Evolutionary conservation across 768 basidiomycete species (phyloP).

Genomic region (Kwoniella botswanensis): DNA sequence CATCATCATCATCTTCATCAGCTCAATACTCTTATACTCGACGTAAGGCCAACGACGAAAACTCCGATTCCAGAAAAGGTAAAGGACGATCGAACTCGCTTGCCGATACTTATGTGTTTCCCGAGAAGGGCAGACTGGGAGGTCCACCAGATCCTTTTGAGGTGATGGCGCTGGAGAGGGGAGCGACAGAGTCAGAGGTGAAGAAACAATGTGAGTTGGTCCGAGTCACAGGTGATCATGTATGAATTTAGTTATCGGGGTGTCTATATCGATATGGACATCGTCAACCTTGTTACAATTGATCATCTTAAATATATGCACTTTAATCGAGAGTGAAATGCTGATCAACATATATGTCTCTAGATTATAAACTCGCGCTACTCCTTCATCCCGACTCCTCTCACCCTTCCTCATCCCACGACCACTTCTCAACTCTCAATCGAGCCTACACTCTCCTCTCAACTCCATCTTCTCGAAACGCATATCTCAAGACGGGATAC

Average conservation of each 20-base stretch:
- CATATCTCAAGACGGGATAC: slow-evolving; percentile 49
- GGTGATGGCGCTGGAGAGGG: slow-evolving; percentile 46
- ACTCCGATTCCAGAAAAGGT: slow-evolving; percentile 24
- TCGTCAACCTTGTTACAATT: too few relatives aligned
- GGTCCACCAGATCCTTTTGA: slow-evolving; percentile 52
- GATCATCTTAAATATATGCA: background rate
- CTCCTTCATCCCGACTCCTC: slow-evolving; percentile 56
- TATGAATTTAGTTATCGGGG: too few relatives aligned
- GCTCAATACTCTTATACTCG: slow-evolving; percentile 5
- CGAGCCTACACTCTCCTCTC: slow-evolving; percentile 54
- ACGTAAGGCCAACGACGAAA: background rate
- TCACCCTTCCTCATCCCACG: slow-evolving; percentile 50
- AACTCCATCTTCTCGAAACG: slow-evolving; percentile 31
- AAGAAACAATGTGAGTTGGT: slow-evolving; percentile 50
- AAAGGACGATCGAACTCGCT: slow-evolving; percentile 19
- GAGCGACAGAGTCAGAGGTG: slow-evolving; percentile 41
- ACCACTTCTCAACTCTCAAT: slow-evolving; percentile 49
- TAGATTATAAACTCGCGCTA: slow-evolving; percentile 56
- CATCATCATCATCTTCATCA: slow-evolving; percentile 1
- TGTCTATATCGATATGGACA: too few relatives aligned
- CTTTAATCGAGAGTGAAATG: background rate
- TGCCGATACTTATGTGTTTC: slow-evolving; percentile 38
- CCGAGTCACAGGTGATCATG: too few relatives aligned
- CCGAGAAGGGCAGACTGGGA: slow-evolving; percentile 35
- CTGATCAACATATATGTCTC: too few relatives aligned